Base-by-base conservation (phyloP, 2,329 filamentous ascomycete genomes). In the Apiospora malaysiana region DNA sequence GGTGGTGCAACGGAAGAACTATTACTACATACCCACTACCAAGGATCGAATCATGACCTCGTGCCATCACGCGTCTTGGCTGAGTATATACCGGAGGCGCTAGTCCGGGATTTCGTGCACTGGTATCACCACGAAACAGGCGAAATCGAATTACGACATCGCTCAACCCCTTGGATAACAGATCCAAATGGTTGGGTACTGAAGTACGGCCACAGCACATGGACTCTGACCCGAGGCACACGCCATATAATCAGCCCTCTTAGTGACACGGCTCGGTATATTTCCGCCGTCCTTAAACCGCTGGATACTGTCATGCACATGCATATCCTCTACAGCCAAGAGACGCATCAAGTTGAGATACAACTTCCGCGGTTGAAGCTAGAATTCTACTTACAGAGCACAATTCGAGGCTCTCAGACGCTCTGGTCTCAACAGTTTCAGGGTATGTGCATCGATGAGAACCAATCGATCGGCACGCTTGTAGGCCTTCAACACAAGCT, bases 401-500 rank as follows among this genome's bases (percentile, higher is more conserved):
- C 56, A 65, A 18, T 70, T 1, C 76, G 78, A 0, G 73, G 76
- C 0, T 69, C 73, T 0, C 59, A 66, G 0, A 72, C 0, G 27
- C 27, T 90, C 2, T 69, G 75, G 23, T 89, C 85, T 0, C 82
- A 81, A 9, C 83, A 90, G 70, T 87, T 85, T 71, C 80, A 82
- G 0, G 86, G 84, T 1, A 87, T 88, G 83, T 72, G 75, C 0
- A 74, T 91, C 1, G 86, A 89, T 72, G 21, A 72, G 0, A 37
- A 81, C 14, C 88, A 89, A 72, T 75, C 76, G 1, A 75, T 89
- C 1, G 85, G 81, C 0, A 84, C 86, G 0, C 77, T 90, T 4
- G 74, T 85, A 42, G 88, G 89, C 0, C 79, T 90, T 0, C 37
- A 74, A 1, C 86, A 80, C 74, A 87, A 85, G 72, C 79, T 91